Percentiles rank a stretch among this genome's conserved stretches.
phyloP scores from a whole-genome alignment of 768 basidiomycete genomes.

The Boletus subcaerulescens region DNA sequence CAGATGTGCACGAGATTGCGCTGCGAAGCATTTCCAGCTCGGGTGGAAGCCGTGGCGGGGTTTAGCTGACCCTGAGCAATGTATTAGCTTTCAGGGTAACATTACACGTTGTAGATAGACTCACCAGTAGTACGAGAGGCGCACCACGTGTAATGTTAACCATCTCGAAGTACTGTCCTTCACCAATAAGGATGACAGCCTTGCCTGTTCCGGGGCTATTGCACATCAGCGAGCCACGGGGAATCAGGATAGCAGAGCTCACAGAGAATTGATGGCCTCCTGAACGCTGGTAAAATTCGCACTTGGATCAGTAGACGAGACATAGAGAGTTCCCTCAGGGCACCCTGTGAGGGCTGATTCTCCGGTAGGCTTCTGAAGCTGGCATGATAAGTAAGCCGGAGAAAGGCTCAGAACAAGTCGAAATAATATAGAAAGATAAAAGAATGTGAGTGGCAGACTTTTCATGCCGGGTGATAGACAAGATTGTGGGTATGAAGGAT shows the following conservation, averaged over 20 bases:
- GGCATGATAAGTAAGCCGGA: conserved; percentile 46
- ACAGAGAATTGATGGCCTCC: conserved; percentile 56
- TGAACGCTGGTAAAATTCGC: conserved; percentile 52
- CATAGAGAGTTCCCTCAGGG: conserved; percentile 56
- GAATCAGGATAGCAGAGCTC: conserved; percentile 11
- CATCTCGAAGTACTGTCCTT: conserved; percentile 58
- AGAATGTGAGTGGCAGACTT: background rate
- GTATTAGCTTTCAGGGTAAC: background rate
- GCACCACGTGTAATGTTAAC: conserved; percentile 53
- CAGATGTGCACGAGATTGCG: conserved; percentile 53
- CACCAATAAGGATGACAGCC: conserved; percentile 52
- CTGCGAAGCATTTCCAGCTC: conserved; percentile 42
- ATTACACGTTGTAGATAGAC: background rate
- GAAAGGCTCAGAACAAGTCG: conserved; percentile 37
- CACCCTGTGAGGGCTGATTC: conserved; percentile 50
- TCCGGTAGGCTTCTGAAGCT: conserved; percentile 43
- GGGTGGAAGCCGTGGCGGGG: conserved; percentile 34
- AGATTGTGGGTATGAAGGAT: background rate
- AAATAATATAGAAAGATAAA: conserved; percentile 1
- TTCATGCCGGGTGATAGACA: conserved; percentile 8
- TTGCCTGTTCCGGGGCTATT: conserved; percentile 39
- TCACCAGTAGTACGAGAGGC: conserved; percentile 56
- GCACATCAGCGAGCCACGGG: background rate
- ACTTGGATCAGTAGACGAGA: conserved; percentile 45
- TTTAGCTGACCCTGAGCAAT: conserved; percentile 48